Percentiles rank a stretch among this genome's conserved stretches.
These are phyloP conservation scores for Ustilago vetiveriae DNA, from an alignment of 1,284 basidiomycete genomes.

Conservation along the genomic window DNA sequence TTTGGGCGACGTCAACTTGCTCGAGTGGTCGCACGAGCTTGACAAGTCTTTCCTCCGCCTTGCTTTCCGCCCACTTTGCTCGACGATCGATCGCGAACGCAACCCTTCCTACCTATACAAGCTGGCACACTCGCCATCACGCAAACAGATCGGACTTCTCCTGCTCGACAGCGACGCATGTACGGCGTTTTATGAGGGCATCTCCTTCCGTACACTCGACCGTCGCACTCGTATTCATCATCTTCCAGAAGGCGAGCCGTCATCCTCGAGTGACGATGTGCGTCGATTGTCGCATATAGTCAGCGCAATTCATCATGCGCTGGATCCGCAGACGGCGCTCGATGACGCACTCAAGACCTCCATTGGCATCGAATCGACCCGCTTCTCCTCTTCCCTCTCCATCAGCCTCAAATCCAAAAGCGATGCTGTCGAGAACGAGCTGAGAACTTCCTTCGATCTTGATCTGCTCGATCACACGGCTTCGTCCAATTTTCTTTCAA, in stretches of 20 bases:
- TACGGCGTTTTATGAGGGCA: slow-evolving; percentile 24
- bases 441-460: slow-evolving; percentile 35
- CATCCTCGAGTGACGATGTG: neutral
- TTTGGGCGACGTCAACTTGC: slow-evolving; percentile 12
- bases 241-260: neutral
- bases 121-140: slow-evolving; percentile 11
- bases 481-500: slow-evolving; percentile 12
- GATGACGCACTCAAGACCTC: slow-evolving; percentile 1
- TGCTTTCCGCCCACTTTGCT: slow-evolving; percentile 12
- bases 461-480: slow-evolving; percentile 29
- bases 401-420: slow-evolving; percentile 13
- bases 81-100: neutral
- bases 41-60: slow-evolving; percentile 13
- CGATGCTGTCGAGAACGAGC: neutral
- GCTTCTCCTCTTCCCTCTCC: slow-evolving; percentile 30
- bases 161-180: slow-evolving; percentile 29
- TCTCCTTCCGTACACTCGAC: slow-evolving; percentile 25
- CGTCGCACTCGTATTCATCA: slow-evolving; percentile 9
- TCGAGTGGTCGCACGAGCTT: slow-evolving; percentile 36
- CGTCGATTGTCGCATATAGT: neutral
- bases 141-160: slow-evolving; percentile 15
- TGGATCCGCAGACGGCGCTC: slow-evolving; percentile 7
- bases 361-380: slow-evolving; percentile 13
- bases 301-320: slow-evolving; percentile 15
- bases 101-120: slow-evolving; percentile 21